Conservation (phyloP, 352 stramenopile genomes). For the Phytophthora quininea region DNA sequence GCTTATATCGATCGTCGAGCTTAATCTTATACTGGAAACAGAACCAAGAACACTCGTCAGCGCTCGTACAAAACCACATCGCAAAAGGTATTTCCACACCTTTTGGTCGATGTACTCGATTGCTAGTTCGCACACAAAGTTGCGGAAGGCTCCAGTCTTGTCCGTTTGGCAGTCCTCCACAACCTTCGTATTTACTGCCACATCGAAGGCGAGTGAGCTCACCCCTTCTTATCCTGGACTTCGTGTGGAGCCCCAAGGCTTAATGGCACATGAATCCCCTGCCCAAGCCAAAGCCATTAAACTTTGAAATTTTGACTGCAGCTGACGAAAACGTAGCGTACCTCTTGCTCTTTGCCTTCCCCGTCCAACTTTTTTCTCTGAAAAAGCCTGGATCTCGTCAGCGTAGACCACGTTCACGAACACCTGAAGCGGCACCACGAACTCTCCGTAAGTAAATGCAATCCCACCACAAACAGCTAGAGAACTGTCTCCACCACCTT, state of each 20-base stretch:
- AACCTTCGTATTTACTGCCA: slow-evolving; percentile 81
- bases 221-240: slow-evolving; percentile 77
- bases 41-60: neutral
- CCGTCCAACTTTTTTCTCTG: slow-evolving; percentile 77
- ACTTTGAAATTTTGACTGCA: neutral
- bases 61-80: neutral
- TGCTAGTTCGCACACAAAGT: slow-evolving; percentile 84
- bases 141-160: slow-evolving; percentile 71
- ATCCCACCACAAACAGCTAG: neutral
- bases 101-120: slow-evolving; percentile 88
- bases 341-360: slow-evolving; percentile 77
- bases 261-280: slow-evolving; percentile 81
- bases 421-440: slow-evolving; percentile 34
- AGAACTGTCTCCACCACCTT: slow-evolving; percentile 40
- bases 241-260: slow-evolving; percentile 73
- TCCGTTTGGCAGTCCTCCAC: slow-evolving; percentile 68
- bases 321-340: slow-evolving; percentile 8
- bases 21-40: slow-evolving; percentile 73
- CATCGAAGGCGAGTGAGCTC: slow-evolving; percentile 72
- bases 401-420: slow-evolving; percentile 84
- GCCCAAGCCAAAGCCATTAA: slow-evolving; percentile 1
- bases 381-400: slow-evolving; percentile 77
- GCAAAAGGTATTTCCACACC: slow-evolving; percentile 28
- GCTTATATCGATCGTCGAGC: slow-evolving; percentile 75
- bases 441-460: neutral